phyloP scores from a whole-genome alignment of 768 basidiomycete genomes.

The Russula foetens region DNA sequence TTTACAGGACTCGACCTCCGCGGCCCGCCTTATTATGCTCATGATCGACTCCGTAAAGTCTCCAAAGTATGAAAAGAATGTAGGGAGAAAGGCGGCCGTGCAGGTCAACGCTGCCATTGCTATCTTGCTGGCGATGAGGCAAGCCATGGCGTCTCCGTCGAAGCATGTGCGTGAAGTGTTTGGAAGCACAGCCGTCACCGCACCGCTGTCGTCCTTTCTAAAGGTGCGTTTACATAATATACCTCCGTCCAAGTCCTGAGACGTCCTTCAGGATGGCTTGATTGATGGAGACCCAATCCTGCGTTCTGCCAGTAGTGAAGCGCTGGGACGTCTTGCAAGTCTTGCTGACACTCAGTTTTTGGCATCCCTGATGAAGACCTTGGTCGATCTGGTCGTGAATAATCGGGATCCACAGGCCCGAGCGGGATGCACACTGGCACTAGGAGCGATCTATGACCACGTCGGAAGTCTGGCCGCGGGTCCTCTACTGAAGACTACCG shows the following conservation, averaged over 20 bases:
- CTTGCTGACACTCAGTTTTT: constrained; percentile 79
- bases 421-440: constrained; percentile 88
- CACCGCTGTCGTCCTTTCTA: constrained; percentile 58
- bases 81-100: constrained; percentile 79
- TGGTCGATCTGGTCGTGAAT: constrained; percentile 90
- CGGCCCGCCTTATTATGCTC: constrained; percentile 45
- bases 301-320: constrained; percentile 75
- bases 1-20: constrained; percentile 58
- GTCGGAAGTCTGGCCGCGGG: constrained; percentile 95
- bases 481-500: constrained; percentile 89
- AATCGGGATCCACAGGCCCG: constrained; percentile 90
- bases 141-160: constrained; percentile 41
- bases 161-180: constrained; percentile 60
- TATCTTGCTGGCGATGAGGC: constrained; percentile 58
- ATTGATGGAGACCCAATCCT: constrained; percentile 73
- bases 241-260: background rate
- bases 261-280: constrained; percentile 53
- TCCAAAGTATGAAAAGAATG: constrained; percentile 77
- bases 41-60: constrained; percentile 63
- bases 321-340: constrained; percentile 79
- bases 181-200: constrained; percentile 54
- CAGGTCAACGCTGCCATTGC: constrained; percentile 73
- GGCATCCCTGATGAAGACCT: constrained; percentile 76
- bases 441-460: constrained; percentile 84
- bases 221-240: constrained; percentile 44